Conservation (phyloP, 352 stramenopile genomes). For the Phytophthora fragariaefolia region DNA sequence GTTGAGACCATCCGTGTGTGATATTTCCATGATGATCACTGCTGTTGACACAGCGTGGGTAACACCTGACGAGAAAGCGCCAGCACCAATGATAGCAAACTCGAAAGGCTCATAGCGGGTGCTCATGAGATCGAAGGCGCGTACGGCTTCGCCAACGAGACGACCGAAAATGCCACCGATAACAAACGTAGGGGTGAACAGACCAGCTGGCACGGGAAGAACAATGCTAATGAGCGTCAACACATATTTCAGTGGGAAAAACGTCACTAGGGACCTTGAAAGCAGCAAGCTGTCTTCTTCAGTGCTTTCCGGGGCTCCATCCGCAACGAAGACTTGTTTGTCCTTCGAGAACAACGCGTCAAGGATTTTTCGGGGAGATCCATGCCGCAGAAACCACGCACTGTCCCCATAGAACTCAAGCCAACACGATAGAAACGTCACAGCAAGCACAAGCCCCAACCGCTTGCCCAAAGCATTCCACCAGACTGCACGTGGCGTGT, state of each 20-base stretch:
- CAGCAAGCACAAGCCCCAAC: conserved; percentile 55
- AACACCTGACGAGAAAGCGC: conserved; percentile 91
- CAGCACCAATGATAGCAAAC: conserved; percentile 93
- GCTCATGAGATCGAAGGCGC: conserved; percentile 58
- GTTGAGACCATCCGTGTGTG: conserved; percentile 84
- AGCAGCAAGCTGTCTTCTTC: conserved; percentile 59
- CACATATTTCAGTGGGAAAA: conserved; percentile 79
- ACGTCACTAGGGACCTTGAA: conserved; percentile 81
- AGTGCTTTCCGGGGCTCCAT: conserved; percentile 17
- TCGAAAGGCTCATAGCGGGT: conserved; percentile 91
- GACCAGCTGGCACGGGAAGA: conserved; percentile 73
- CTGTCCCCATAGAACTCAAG: conserved; percentile 83
- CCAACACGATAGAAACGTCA: conserved; percentile 73
- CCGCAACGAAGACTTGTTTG: conserved; percentile 53
- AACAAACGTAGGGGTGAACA: conserved; percentile 88
- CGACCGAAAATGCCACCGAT: conserved; percentile 86
- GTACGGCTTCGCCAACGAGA: conserved; percentile 79
- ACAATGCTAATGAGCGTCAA: conserved; percentile 81
- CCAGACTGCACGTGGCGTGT: conserved; percentile 24
- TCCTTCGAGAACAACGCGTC: conserved; percentile 70
- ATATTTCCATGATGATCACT: conserved; percentile 95
- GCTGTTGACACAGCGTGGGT: conserved; percentile 93
- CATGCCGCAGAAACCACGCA: conserved; percentile 82
- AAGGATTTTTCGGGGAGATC: conserved; percentile 69
- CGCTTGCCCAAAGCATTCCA: conserved; percentile 69